phyloP scores from a whole-genome alignment of 23 red algal genomes.

The Gracilaria vermiculophylla region DNA sequence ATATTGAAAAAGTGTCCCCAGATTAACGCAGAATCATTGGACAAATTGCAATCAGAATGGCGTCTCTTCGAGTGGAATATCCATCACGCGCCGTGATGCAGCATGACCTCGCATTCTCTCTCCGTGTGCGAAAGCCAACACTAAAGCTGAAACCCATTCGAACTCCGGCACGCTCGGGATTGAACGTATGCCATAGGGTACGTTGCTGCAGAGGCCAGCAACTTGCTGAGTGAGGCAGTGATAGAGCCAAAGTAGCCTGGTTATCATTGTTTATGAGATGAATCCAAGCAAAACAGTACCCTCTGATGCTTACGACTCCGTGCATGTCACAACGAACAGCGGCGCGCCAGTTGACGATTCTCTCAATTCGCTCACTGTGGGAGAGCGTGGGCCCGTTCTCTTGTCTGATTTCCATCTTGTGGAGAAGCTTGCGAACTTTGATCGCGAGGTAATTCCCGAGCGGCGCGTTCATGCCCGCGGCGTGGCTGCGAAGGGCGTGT shows the following conservation, averaged over 20 bases:
- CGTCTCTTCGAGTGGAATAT: background rate
- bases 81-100: background rate
- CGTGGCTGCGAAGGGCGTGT: slow-evolving; percentile 79
- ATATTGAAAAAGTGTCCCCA: background rate
- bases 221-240: too few species aligned
- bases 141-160: too few species aligned
- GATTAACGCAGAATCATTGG: background rate
- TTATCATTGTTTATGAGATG: background rate
- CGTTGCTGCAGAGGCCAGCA: too few species aligned
- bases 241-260: too few species aligned
- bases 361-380: slow-evolving; percentile 78
- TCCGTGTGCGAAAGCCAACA: too few species aligned
- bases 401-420: slow-evolving; percentile 91
- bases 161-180: too few species aligned
- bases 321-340: slow-evolving; percentile 84
- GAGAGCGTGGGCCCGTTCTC: slow-evolving; percentile 88
- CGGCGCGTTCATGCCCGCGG: slow-evolving; percentile 94
- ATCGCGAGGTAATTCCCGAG: slow-evolving; percentile 90
- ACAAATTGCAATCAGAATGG: background rate
- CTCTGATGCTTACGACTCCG: slow-evolving; percentile 30
- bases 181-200: too few species aligned
- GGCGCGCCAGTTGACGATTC: slow-evolving; percentile 88
- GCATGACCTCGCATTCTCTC: background rate
- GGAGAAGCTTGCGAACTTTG: slow-evolving; percentile 98
- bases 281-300: slow-evolving; percentile 27